Percentiles rank a stretch among this genome's conserved stretches.
phyloP scores from a whole-genome alignment of 2,329 filamentous ascomycete species.

The Cladophialophora immunda region DNA sequence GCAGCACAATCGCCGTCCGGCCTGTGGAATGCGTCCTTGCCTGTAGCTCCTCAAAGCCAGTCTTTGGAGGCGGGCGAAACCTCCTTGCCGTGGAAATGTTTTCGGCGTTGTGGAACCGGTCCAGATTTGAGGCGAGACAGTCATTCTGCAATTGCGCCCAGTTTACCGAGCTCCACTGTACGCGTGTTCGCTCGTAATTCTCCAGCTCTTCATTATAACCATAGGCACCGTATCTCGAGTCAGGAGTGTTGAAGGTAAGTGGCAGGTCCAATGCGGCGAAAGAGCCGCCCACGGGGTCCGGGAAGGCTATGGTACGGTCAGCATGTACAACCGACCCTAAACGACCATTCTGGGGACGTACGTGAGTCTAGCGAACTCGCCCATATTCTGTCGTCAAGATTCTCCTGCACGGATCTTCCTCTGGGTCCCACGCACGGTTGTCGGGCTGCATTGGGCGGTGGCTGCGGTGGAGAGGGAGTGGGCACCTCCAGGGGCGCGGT shows the following conservation, averaged over 20 bases:
- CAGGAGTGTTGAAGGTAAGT: conserved; percentile 23
- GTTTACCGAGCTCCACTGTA: conserved; percentile 23
- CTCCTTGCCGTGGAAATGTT: conserved; percentile 19
- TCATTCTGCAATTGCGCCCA: conserved; percentile 31
- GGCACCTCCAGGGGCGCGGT: conserved; percentile 15
- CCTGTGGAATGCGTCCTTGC: conserved; percentile 21
- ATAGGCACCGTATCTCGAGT: conserved; percentile 27
- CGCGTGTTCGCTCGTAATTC: conserved; percentile 14
- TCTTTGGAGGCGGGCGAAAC: conserved; percentile 14
- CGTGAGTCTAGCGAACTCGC: conserved; percentile 16
- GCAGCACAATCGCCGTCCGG: conserved; percentile 79
- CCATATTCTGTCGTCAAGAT: conserved; percentile 59
- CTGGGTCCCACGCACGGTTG: conserved; percentile 68
- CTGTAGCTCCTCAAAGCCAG: not conserved
- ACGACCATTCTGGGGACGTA: conserved; percentile 9
- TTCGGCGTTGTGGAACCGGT: conserved; percentile 18
- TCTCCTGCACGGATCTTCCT: conserved; percentile 59
- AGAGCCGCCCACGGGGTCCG: conserved; percentile 26
- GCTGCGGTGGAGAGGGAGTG: conserved; percentile 7
- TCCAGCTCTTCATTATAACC: conserved; percentile 21
- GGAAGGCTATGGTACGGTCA: conserved; percentile 21
- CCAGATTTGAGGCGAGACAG: conserved; percentile 23
- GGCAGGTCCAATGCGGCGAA: conserved; percentile 24
- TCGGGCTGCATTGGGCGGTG: conserved; percentile 3
- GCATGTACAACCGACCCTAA: not conserved